Evolutionary conservation across 2,329 filamentous ascomycete genomes (phyloP).

Genomic region (Botrytis sinoallii): DNA sequence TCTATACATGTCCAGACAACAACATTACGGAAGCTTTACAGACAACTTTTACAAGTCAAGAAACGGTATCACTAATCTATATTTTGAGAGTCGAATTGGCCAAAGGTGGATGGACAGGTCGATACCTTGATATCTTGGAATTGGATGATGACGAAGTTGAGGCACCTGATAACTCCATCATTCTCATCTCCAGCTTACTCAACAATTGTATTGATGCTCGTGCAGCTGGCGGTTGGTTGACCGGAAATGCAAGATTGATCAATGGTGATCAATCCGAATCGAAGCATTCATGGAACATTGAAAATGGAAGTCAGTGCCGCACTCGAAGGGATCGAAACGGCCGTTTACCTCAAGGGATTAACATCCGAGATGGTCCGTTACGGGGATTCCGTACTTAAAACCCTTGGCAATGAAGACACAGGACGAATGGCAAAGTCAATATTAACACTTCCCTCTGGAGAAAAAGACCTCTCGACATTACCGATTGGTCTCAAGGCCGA

Average conservation of each 20-base stretch:
- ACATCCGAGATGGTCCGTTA: slow-evolving; percentile 66
- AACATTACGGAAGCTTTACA: slow-evolving; percentile 63
- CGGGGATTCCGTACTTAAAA: slow-evolving; percentile 40
- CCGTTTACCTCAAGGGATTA: slow-evolving; percentile 60
- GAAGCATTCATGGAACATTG: slow-evolving; percentile 64
- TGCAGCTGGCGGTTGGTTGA: slow-evolving; percentile 70
- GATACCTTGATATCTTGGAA: slow-evolving; percentile 59
- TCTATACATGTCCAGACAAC: slow-evolving; percentile 61
- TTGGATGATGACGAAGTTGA: slow-evolving; percentile 45
- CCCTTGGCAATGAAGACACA: slow-evolving; percentile 29
- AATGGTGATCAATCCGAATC: slow-evolving; percentile 47
- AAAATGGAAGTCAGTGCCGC: slow-evolving; percentile 68
- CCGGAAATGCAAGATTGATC: slow-evolving; percentile 54
- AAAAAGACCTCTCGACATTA: slow-evolving; percentile 49
- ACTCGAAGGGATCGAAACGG: slow-evolving; percentile 69
- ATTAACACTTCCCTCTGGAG: slow-evolving; percentile 45
- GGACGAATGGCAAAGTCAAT: slow-evolving; percentile 41
- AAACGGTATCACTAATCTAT: slow-evolving; percentile 69
- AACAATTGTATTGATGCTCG: slow-evolving; percentile 73
- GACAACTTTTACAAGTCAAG: slow-evolving; percentile 59
- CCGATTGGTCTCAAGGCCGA: slow-evolving; percentile 70
- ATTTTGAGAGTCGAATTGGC: slow-evolving; percentile 70
- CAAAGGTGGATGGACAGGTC: slow-evolving; percentile 71
- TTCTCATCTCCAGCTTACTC: slow-evolving; percentile 68
- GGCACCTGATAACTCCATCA: slow-evolving; percentile 65